A percentile compares a stretch with the other conserved stretches of the same genome.
Evolutionary conservation across 2,329 filamentous ascomycete species (phyloP).

Genomic region (Diaporthe caulivora): DNA sequence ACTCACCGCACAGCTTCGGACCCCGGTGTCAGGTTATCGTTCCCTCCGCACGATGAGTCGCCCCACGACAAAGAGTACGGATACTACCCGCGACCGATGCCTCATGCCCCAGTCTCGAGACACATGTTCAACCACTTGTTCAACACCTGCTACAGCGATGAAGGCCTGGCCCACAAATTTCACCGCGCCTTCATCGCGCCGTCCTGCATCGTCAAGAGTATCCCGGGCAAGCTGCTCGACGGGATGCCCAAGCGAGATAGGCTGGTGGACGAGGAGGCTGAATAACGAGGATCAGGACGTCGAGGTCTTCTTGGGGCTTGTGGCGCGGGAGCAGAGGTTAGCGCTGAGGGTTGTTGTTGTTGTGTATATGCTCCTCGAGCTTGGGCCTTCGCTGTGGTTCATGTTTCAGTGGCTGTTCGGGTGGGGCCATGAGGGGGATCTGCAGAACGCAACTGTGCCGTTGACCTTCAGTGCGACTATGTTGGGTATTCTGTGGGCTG

Average conservation of each 20-base stretch:
- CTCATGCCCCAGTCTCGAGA: conserved; percentile 9
- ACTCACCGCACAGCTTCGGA: conserved; percentile 20
- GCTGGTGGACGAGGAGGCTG: conserved; percentile 27
- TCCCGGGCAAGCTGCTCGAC: conserved; percentile 14
- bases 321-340: conserved; percentile 29
- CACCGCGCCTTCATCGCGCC: not conserved
- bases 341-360: conserved; percentile 8
- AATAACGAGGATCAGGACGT: conserved; percentile 19
- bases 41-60: conserved; percentile 12
- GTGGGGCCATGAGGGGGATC: not conserved
- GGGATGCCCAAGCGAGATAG: conserved; percentile 18
- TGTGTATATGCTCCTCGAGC: not conserved
- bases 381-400: conserved; percentile 26
- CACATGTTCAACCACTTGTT: conserved; percentile 34
- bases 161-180: not conserved
- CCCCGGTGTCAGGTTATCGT: conserved; percentile 12
- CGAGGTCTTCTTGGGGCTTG: conserved; percentile 28
- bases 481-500: conserved; percentile 12
- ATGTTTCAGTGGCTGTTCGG: conserved; percentile 18
- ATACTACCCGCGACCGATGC: conserved; percentile 21
- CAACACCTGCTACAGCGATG: conserved; percentile 22
- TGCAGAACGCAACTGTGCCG: conserved; percentile 21
- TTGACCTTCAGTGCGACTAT: conserved; percentile 26
- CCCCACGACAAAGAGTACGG: conserved; percentile 14
- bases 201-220: not conserved